Evolutionary conservation across 108 stramenopile genomes (phyloP).

Genomic region (Nitzschia palea): DNA sequence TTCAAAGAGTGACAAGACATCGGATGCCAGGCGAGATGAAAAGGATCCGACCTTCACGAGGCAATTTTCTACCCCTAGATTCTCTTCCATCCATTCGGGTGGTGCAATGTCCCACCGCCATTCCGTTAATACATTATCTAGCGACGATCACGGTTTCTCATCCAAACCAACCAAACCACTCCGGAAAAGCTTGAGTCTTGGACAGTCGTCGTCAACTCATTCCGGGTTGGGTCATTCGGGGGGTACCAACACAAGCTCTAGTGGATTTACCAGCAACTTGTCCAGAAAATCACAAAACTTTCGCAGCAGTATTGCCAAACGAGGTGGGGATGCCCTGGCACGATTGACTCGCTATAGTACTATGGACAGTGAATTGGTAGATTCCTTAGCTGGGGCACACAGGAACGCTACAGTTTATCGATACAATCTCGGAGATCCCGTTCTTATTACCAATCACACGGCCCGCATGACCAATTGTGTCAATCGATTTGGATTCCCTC

Average conservation of each 20-base stretch:
- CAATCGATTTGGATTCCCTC: constrained; percentile 59
- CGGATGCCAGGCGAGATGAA: too few relatives aligned
- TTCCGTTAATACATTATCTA: too few relatives aligned
- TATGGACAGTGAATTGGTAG: neutral
- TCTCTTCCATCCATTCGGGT: too few relatives aligned
- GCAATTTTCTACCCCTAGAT: too few relatives aligned
- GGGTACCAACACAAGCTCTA: neutral
- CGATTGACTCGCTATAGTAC: neutral
- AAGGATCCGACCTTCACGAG: too few relatives aligned
- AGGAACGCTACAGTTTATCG: constrained; percentile 3
- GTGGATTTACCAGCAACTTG: constrained; percentile 7
- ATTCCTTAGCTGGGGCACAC: neutral
- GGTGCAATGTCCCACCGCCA: too few relatives aligned
- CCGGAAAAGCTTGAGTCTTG: too few relatives aligned
- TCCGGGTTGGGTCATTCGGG: too few relatives aligned
- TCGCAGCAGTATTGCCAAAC: neutral
- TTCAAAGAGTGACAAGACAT: too few relatives aligned
- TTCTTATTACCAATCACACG: constrained; percentile 9
- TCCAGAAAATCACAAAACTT: constrained; percentile 7
- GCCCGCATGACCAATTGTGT: constrained; percentile 26
- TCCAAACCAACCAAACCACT: too few relatives aligned
- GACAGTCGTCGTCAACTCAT: too few relatives aligned
- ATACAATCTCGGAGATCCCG: constrained; percentile 33
- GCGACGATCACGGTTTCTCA: too few relatives aligned
- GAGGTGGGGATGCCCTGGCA: neutral